Base-by-base conservation (phyloP, 495 filamentous ascomycete genomes). In the Chaetomidium leptoderma region DNA sequence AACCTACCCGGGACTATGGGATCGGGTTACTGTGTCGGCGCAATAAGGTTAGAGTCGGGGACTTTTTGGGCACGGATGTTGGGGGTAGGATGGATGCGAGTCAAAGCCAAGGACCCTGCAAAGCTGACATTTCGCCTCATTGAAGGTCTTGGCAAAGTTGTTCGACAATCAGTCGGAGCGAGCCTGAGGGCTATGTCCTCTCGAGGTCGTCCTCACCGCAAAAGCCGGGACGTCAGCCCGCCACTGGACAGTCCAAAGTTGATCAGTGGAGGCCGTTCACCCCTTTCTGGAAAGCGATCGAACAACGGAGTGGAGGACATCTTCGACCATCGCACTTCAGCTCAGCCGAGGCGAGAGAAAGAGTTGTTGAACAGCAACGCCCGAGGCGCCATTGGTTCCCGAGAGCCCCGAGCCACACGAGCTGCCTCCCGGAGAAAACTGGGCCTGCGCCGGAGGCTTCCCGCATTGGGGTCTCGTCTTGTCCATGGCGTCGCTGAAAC, bases 401-500 rank as follows among this genome's bases (percentile, higher is more conserved):
- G 39, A n/a, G 32, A n/a, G 40, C 13, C 54, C 29, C 42, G 32
- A 57, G 59, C 56, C 59, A 57, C 55, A 48, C 23, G 42, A 59
- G 64, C 64, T 64, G 58, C 64, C 66, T 63, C 61, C 61, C 53
- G 44, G 50, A 52, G 55, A 55, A 39, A 54, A 59, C 27, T 46
- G 53, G 35, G 14, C n/a, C 39, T 36, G 8, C 32, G 32, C 44
- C 29, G 48, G 58, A 58, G 57, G 17, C 27, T n/a, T 62, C 23
- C 62, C 50, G 11, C 43, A 60, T 58, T 46, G 55, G 63, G 58
- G 39, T 23, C n/a, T 24, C 11, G 16, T 30, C 32, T 30, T 33
- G 29, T 29, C 57, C 53, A 60, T 64, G 68, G 66, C 66, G 62
- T 49, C 57, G 67, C 69, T 71, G 69, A 71, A 65, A 57, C 63